Base-by-base conservation (phyloP, 2,329 filamentous ascomycete species). In the Aspergillus costaricaensis region DNA sequence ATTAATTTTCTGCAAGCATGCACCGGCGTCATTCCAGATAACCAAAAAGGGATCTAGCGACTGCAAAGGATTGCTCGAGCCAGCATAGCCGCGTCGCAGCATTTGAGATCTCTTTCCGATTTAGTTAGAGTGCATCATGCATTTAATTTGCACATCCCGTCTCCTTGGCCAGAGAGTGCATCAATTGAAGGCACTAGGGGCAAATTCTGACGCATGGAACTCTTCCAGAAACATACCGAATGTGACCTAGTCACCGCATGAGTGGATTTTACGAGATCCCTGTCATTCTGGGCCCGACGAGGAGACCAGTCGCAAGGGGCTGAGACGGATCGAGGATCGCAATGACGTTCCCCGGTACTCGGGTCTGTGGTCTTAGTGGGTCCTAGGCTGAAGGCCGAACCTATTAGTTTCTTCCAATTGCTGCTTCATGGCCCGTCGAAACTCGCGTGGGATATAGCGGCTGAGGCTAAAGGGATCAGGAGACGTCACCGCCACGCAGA, bases 71-170 rank as follows among this genome's bases (percentile, higher is more conserved):
- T 32, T 30, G 23, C 23, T 30, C 15, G 25, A 30, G 47, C 17
- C 38, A 41, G 32, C 41, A 17, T 21, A 27, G 49, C 21, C 19
- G 17, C 23, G 17, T 27, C 36, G 55, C 27, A 39, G n/a, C 38
- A 60, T 60, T 36, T 57, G 48, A 53, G 54, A 53, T 54, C 27
- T 23, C 41, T 55, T 58, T 50, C 59, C 49, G 43, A 32, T 58
- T 54, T 21, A 23, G 59, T 44, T 17, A 17, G 49, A 27, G 47
- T 43, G 59, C 30, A 50, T 50, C 30, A 25, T 50, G 49, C 39
- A 50, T 41, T 53, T 51, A 12, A 36, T 47, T 39, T 52, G 27
- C 10, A 23, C 41, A 12, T 41, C 32, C 17, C 17, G 27, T 30
- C 30, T 19, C n/a, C 17, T 30, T 50, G 47, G 23, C 47, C 47